phyloP scores from a whole-genome alignment of 2,329 filamentous ascomycete species.

The Aureobasidium sp. region DNA sequence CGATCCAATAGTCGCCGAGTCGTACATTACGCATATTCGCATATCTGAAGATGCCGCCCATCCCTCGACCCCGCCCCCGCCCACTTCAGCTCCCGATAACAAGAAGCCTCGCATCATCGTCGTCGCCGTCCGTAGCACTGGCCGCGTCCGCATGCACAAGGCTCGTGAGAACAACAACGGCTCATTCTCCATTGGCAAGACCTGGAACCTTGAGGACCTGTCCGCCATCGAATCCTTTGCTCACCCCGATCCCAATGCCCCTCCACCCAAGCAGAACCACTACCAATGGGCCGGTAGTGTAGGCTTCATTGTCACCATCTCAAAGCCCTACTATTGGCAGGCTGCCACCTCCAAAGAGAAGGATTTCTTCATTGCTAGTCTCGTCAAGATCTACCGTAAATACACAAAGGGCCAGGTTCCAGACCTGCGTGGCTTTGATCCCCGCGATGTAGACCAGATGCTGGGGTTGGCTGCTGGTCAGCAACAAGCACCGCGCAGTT shows the following conservation, averaged over 20 bases:
- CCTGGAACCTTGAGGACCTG: constrained; percentile 92
- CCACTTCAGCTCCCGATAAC: constrained; percentile 61
- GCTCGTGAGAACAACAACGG: constrained; percentile 92
- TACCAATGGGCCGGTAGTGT: constrained; percentile 72
- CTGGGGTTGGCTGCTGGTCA: constrained; percentile 36
- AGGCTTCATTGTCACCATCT: constrained; percentile 81
- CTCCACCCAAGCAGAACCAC: constrained; percentile 49
- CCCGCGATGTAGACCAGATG: constrained; percentile 68
- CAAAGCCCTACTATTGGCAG: constrained; percentile 96
- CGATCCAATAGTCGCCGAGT: constrained; percentile 61
- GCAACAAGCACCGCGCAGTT: constrained; percentile 16
- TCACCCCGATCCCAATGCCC: constrained; percentile 38
- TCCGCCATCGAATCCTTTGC: constrained; percentile 76
- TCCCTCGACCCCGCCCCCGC: constrained; percentile 78
- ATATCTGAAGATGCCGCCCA: constrained; percentile 80
- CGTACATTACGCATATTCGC: constrained; percentile 94
- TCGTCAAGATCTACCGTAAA: constrained; percentile 94
- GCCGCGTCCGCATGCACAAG: constrained; percentile 91
- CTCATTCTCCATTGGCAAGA: constrained; percentile 95
- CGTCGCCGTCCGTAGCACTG: constrained; percentile 85
- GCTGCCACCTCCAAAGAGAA: constrained; percentile 92
- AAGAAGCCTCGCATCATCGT: constrained; percentile 91
- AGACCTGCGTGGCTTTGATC: constrained; percentile 74
- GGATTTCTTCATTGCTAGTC: constrained; percentile 94
- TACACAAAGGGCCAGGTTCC: constrained; percentile 85